phyloP scores from a whole-genome alignment of 1,284 basidiomycete species.

The Apiotrichum sp. region DNA sequence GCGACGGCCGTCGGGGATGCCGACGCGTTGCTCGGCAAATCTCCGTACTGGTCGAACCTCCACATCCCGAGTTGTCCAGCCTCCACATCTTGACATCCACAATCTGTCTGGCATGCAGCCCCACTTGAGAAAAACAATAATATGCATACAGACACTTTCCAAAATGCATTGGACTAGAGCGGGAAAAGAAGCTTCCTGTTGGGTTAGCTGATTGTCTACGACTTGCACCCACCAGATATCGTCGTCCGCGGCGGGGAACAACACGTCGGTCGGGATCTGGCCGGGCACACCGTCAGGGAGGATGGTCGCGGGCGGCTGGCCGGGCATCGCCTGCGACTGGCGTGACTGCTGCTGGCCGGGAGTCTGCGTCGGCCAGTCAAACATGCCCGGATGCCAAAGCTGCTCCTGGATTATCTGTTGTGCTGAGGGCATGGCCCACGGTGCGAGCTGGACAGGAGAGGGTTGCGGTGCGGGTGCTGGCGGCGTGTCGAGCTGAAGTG shows the following conservation, averaged over 20 bases:
- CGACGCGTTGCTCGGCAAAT: too few relatives aligned
- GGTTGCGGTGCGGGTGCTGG: constrained; percentile 7
- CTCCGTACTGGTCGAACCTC: too few relatives aligned
- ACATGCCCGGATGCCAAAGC: constrained; percentile 17
- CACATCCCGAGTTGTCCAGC: too few relatives aligned
- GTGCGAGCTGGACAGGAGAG: background rate
- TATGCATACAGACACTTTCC: too few relatives aligned
- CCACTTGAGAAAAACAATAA: too few relatives aligned
- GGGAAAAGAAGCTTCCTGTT: constrained; percentile 23
- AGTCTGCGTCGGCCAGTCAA: constrained; percentile 1
- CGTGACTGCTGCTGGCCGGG: background rate
- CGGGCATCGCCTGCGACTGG: background rate
- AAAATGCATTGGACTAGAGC: background rate
- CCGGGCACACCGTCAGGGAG: constrained; percentile 3
- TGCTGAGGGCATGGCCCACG: constrained; percentile 19
- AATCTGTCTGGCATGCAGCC: too few relatives aligned
- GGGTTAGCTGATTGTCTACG: background rate
- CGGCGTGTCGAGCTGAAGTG: too few relatives aligned
- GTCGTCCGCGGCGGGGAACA: constrained; percentile 27
- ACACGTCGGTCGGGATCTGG: constrained; percentile 10
- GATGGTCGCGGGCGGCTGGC: background rate
- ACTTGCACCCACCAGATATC: constrained; percentile 22
- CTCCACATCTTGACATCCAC: too few relatives aligned
- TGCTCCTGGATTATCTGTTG: constrained; percentile 26
- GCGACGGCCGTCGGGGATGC: too few relatives aligned